Base-by-base conservation (phyloP, 2,329 filamentous ascomycete species). In the Calonectria hongkongensis region DNA sequence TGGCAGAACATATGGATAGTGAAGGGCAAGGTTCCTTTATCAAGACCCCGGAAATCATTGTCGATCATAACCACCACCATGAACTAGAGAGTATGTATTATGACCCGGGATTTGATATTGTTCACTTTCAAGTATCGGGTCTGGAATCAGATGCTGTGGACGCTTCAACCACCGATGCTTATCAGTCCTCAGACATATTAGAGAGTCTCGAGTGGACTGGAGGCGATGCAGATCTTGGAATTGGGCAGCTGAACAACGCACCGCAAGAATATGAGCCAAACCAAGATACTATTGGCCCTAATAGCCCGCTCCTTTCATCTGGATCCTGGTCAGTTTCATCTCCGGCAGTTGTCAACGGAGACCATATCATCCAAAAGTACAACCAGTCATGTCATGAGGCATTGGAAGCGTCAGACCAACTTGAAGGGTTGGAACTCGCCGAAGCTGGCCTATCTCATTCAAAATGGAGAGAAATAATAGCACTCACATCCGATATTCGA, bases 21-120 rank as follows among this genome's bases (percentile, higher is more conserved):
- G 18, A 39, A 9, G 18, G 2, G 4, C 54, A 58, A 58, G 21
- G 21, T 41, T n/a, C 21, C n/a, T 10, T 58, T 7, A 15, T 10
- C 9, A 33, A 33, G n/a, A 4, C 10, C 2, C 9, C 50, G 5
- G 28, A 54, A 3, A 36, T 36, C 33, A 36, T 36, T 36, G 12
- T 36, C 12, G 16, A 30, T 33, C 30, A 15, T 18, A 18, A 6
- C 21, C 54, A 41, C 27, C 21, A 41, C n/a, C 54, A 58, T 16
- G 54, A 58, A 13, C 12, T 58, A 16, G 33, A 58, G 15, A 58
- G 54, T 33, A 58, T 58, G 54, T 58, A 58, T 41, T 58, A 58
- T 10, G 54, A 58, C 33, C 54, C 54, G 2, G 54, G 54, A 2
- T 58, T 58, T 5, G 54, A 58, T 21, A 13, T 33, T 2, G 54